phyloP scores from a whole-genome alignment of 2,329 filamentous ascomycete genomes.

The Ceratocystis lukuohia region DNA sequence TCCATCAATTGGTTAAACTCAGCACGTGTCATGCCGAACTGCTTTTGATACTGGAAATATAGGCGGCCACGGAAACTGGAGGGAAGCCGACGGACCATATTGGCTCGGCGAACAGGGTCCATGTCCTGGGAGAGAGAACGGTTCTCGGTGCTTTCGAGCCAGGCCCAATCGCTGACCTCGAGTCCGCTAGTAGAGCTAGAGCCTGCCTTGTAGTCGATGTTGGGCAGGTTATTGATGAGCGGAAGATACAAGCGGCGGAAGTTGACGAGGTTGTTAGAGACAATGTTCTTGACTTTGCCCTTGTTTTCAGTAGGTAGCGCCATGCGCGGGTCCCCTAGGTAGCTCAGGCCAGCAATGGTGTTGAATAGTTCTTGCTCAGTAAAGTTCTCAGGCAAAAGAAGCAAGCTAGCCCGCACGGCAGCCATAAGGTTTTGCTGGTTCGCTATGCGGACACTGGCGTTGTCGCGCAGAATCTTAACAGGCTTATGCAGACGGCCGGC shows the following conservation, averaged over 20 bases:
- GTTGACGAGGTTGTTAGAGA: constrained; percentile 76
- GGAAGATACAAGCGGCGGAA: constrained; percentile 87
- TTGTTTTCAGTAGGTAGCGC: constrained; percentile 77
- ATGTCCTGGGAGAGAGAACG: constrained; percentile 72
- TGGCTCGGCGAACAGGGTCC: constrained; percentile 78
- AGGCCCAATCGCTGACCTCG: constrained; percentile 36
- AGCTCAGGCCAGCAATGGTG: constrained; percentile 84
- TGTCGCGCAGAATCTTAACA: constrained; percentile 91
- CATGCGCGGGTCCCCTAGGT: constrained; percentile 96
- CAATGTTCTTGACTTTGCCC: constrained; percentile 86
- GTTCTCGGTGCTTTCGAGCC: constrained; percentile 40
- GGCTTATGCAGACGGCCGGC: constrained; percentile 93
- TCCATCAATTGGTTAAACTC: constrained; percentile 81
- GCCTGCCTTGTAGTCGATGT: constrained; percentile 61
- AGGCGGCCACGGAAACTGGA: constrained; percentile 75
- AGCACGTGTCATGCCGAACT: constrained; percentile 68
- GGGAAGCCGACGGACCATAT: constrained; percentile 90
- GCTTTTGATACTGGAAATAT: constrained; percentile 89
- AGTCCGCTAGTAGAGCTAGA: constrained; percentile 43
- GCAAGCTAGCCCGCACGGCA: constrained; percentile 74
- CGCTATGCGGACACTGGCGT: constrained; percentile 78
- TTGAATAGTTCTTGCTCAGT: constrained; percentile 79
- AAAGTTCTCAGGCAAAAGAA: constrained; percentile 73
- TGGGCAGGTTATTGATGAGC: constrained; percentile 78
- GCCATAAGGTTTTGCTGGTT: constrained; percentile 94